Base-by-base conservation (phyloP, 192 early-diverging fungal genomes). In the Geranomyces variabilis region DNA sequence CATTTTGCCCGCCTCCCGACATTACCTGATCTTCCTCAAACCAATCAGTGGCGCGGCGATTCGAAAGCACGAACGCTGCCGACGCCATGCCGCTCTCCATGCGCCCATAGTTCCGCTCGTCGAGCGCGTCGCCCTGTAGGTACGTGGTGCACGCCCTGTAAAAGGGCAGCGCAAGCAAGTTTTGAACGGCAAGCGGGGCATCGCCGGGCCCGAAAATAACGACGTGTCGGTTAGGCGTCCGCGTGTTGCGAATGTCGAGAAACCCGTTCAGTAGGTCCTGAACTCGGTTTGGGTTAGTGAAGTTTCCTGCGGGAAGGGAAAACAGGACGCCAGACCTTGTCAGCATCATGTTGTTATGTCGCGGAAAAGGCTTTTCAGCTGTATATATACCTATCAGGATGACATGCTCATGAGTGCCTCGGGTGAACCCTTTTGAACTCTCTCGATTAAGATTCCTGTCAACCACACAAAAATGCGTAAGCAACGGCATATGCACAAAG, bases 211-310 rank as follows among this genome's bases (percentile, higher is more conserved):
- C 66, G 13, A 67, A 7, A 28, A 67, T n/a, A 48, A 67, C 49
- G 30, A 67, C 12, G 49, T 67, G 66, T 1, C 17, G n/a, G 24
- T 67, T 31, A 13, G 66, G 45, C n/a, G 15, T 13, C 5, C 43
- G 17, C 15, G 17, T 46, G 43, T 64, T 64, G 33, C 63, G 63
- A 13, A 64, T 17, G 15, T 67, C 49, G 13, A 67, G 28, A 31
- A 67, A 67, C 4, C 66, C 66, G 66, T 67, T 67, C 31, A 67
- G 31, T 1, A 67, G 49, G 49, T 67, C 66, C 28, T 67, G 66
- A 1, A 67, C 66, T 29, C 49, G 45, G 33, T 67, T 67, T n/a
- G 66, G 47, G 47, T 67, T 53, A 6, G 66, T 28, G 21, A 67
- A 67, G 49, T 67, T 55, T 2, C 66, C 36, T 41, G n/a, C n/a